phyloP scores from a whole-genome alignment of 2,329 filamentous ascomycete species.

The Dissoconium aciculare region DNA sequence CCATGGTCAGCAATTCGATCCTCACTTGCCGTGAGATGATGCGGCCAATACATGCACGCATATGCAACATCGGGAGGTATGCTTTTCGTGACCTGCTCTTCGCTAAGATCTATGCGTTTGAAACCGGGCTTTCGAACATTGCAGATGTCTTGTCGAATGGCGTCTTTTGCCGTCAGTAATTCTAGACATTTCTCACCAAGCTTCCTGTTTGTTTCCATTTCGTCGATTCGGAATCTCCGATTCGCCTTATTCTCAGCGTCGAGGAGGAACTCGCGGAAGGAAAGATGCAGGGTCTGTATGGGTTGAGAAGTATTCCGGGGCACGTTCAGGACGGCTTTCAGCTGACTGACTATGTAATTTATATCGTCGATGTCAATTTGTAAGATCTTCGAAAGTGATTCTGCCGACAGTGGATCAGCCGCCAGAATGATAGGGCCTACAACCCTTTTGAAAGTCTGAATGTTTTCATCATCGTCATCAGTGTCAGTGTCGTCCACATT shows the following conservation, averaged over 20 bases:
- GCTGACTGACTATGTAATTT: conserved; percentile 5
- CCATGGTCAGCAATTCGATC: conserved; percentile 5
- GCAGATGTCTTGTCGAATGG: conserved; percentile 2
- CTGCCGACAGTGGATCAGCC: conserved; percentile 10
- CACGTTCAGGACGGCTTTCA: conserved; percentile 17
- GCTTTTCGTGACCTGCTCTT: conserved; percentile 10
- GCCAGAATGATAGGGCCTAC: conserved; percentile 13
- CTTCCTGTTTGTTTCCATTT: conserved; percentile 7
- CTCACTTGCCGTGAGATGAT: conserved; percentile 20
- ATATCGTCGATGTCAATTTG: conserved; percentile 6
- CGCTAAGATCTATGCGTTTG: background rate
- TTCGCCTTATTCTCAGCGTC: conserved; percentile 5
- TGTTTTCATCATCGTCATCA: conserved; percentile 2
- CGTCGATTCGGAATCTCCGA: conserved; percentile 10
- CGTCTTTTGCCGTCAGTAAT: conserved; percentile 1
- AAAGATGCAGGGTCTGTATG: conserved; percentile 18
- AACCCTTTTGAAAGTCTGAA: conserved; percentile 9
- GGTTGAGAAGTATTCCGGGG: conserved; percentile 7
- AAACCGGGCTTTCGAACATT: conserved; percentile 1
- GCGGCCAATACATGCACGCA: conserved; percentile 28
- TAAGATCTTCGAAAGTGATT: conserved; percentile 11
- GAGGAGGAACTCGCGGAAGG: conserved; percentile 4
- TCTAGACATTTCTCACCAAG: conserved; percentile 9
- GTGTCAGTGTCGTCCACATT: background rate
- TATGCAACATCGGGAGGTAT: conserved; percentile 25